A percentile compares a stretch with the other conserved stretches of the same genome.
Conservation (phyloP, 106 monocot genomes). For the Allium fistulosum region DNA sequence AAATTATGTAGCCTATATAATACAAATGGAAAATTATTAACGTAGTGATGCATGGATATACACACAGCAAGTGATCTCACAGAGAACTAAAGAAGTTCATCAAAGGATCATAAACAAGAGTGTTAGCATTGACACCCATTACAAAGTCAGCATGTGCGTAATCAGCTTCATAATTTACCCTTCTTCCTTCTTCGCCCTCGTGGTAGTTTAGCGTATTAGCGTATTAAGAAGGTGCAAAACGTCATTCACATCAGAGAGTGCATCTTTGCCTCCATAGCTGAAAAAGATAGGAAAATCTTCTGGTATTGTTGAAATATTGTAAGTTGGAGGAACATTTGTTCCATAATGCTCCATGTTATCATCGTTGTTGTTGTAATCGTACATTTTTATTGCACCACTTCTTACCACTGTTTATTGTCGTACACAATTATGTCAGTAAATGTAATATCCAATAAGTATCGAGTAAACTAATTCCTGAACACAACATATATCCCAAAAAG, state of each 20-base stretch:
- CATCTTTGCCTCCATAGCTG: conserved; percentile 72
- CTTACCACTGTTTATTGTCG: conserved; percentile 27
- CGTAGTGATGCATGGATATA: neutral
- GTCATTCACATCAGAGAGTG: conserved; percentile 42
- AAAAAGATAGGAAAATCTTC: conserved; percentile 46
- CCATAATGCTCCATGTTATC: conserved; percentile 51
- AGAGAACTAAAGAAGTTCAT: conserved; percentile 23
- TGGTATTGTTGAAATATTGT: conserved; percentile 51
- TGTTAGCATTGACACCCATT: conserved; percentile 22
- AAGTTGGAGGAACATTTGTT: conserved; percentile 31
- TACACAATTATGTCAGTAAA: neutral
- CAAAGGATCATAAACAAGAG: conserved; percentile 19
- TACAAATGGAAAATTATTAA: no score
- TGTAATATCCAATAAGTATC: neutral
- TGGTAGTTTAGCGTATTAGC: neutral
- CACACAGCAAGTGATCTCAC: neutral
- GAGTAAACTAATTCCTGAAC: neutral
- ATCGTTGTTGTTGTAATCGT: conserved; percentile 31
- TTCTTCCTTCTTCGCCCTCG: neutral
- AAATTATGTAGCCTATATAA: no score
- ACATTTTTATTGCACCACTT: conserved; percentile 34
- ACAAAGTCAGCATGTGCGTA: conserved; percentile 28
- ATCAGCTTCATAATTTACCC: neutral
- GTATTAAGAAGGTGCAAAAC: conserved; percentile 31
- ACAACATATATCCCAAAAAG: neutral